Percentiles rank a stretch among this genome's conserved stretches.
phyloP scores from a whole-genome alignment of 2,329 filamentous ascomycete species.

The Xylariaceae sp. region DNA sequence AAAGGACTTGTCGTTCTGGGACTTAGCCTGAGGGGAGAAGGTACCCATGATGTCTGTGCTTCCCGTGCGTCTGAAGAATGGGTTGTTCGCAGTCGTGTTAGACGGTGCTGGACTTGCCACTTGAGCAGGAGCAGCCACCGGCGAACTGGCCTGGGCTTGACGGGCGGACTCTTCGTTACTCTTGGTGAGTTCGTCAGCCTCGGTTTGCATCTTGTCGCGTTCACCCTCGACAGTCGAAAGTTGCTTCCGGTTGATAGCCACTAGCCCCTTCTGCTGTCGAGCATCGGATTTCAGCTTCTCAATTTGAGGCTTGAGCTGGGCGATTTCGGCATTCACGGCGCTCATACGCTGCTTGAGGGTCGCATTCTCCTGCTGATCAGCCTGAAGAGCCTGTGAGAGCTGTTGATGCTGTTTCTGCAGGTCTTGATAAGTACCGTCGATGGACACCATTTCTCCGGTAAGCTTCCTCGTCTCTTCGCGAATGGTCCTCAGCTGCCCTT shows the following conservation, averaged over 20 bases:
- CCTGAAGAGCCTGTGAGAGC: slow-evolving; percentile 63
- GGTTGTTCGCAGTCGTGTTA: slow-evolving; percentile 74
- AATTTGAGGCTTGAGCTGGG: slow-evolving; percentile 77
- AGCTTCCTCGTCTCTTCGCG: slow-evolving; percentile 78
- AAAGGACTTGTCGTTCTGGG: slow-evolving; percentile 59
- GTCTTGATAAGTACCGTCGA: slow-evolving; percentile 76
- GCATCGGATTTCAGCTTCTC: slow-evolving; percentile 91
- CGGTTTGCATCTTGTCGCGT: slow-evolving; percentile 75
- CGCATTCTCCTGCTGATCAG: slow-evolving; percentile 83
- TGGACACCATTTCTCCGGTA: slow-evolving; percentile 71
- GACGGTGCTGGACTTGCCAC: slow-evolving; percentile 65
- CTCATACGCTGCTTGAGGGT: slow-evolving; percentile 82
- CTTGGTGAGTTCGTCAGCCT: slow-evolving; percentile 63
- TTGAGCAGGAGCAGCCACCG: slow-evolving; percentile 34
- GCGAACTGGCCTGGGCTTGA: slow-evolving; percentile 45
- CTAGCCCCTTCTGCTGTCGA: slow-evolving; percentile 89
- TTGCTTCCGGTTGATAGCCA: slow-evolving; percentile 98
- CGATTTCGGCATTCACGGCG: slow-evolving; percentile 72
- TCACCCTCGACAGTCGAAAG: slow-evolving; percentile 82
- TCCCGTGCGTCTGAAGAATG: slow-evolving; percentile 74
- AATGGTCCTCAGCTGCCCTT: slow-evolving; percentile 71
- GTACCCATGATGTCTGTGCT: slow-evolving; percentile 53
- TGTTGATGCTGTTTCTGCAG: slow-evolving; percentile 77
- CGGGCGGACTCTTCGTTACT: slow-evolving; percentile 51
- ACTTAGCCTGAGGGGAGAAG: slow-evolving; percentile 39